These are phyloP conservation scores for Neonectria magnoliae DNA, from an alignment of 2,329 filamentous ascomycete species.

Conservation along the genomic window DNA sequence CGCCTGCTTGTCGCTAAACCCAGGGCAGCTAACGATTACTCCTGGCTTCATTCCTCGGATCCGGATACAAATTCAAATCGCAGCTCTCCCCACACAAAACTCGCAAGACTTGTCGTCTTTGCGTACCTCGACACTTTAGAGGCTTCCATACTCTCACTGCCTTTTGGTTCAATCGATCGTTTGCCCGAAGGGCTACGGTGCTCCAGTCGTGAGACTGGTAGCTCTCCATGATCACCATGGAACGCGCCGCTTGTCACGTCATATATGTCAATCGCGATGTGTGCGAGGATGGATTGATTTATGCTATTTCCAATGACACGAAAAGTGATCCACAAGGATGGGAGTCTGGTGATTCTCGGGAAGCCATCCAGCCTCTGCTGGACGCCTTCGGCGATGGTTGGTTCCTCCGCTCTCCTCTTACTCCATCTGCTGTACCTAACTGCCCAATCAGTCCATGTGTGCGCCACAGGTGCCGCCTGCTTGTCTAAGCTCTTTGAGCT, in stretches of 20 bases:
- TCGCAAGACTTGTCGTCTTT: constrained; percentile 22
- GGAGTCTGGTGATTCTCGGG: constrained; percentile 53
- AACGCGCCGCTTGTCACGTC: constrained; percentile 66
- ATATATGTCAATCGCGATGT: constrained; percentile 69
- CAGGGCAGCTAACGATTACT: not conserved
- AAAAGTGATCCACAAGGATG: constrained; percentile 42
- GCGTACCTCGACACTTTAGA: constrained; percentile 30
- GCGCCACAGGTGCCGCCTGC: constrained; percentile 63
- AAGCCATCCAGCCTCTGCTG: constrained; percentile 61
- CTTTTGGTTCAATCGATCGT: constrained; percentile 34
- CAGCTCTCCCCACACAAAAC: constrained; percentile 3
- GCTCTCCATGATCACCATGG: constrained; percentile 66
- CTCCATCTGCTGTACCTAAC: constrained; percentile 34
- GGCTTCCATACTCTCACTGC: constrained; percentile 13
- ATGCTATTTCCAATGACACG: constrained; percentile 22
- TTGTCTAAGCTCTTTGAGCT: constrained; percentile 63
- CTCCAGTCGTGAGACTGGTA: constrained; percentile 70
- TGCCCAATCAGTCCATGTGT: constrained; percentile 60
- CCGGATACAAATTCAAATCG: constrained; percentile 4
- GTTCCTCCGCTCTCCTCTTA: constrained; percentile 25
- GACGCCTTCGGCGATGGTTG: constrained; percentile 65
- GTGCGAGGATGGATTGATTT: constrained; percentile 57
- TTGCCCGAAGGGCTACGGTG: constrained; percentile 60
- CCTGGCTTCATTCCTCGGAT: constrained; percentile 2
- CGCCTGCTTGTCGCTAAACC: constrained; percentile 25